Base-by-base conservation (phyloP, 495 filamentous ascomycete genomes). In the Rhypophila decipiens region DNA sequence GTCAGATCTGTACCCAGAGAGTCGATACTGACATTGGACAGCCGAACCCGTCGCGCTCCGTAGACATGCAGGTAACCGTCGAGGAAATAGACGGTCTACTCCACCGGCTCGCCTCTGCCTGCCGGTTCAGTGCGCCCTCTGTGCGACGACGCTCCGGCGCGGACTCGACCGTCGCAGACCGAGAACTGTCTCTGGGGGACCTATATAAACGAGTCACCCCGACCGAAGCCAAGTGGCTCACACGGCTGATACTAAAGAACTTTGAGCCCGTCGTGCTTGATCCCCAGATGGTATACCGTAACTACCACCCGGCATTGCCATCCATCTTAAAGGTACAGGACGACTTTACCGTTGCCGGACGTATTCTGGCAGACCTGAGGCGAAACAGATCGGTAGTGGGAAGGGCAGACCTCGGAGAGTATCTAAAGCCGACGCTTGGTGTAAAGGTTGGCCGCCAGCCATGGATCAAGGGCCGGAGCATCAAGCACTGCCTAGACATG, bases 201-300 rank as follows among this genome's bases (percentile, higher is more conserved):
- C 56, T 88, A 0, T 88, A 85, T 61, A 73, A 63, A 35, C 72
- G 78, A 11, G 50, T 89, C 22, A 74, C 75, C 36, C 79, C 84
- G 13, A 72, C 77, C 33, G 86, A 95, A 58, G 86, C 83, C 0
- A 96, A 96, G 66, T 96, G 90, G 90, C 73, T 96, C 10, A 89
- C 86, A 0, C 75, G 90, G 5, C 66, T 93, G 59, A 77, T 96
- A 29, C 64, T 96, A 17, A 93, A 94, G 61, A 78, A 80, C 44
- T 86, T 82, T 52, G 65, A 67, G 15, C 84, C 86, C 0, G 74
- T 91, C 2, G 55, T 76, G 23, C 50, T 80, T 17, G 65, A 71
- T 21, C 51, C 60, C 20, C 43, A 61, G 39, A 50, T 74, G 42
- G 63, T 76, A 2, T 63, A 79, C 42, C 65, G 67, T 33, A 69